Conservation (phyloP, 805 yeast species). For the Starmerella khaoyaiensis region DNA sequence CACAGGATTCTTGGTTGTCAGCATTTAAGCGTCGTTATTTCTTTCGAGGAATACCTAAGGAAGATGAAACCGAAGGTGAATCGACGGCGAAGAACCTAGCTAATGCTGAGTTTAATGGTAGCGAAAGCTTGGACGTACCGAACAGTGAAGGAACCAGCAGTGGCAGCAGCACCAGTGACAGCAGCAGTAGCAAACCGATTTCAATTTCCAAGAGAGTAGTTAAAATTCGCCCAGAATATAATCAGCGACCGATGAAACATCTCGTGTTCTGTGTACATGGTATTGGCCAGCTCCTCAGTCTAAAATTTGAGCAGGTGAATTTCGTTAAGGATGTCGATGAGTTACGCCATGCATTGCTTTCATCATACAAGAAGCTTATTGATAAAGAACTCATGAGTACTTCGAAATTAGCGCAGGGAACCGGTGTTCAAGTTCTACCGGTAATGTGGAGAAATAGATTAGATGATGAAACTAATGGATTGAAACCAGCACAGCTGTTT, state of each 20-base stretch:
- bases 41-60: slow-evolving; percentile 4
- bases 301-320: slow-evolving; percentile 64
- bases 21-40: slow-evolving; percentile 3
- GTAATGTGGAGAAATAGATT: slow-evolving; percentile 73
- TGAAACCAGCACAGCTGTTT: slow-evolving; percentile 18
- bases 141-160: neutral
- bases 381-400: neutral
- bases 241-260: slow-evolving; percentile 31
- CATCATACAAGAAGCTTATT: neutral
- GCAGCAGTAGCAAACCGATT: too few relatives aligned
- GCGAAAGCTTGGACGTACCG: neutral
- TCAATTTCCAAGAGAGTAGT: neutral
- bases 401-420: too few relatives aligned
- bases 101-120: neutral
- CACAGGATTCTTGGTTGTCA: slow-evolving; percentile 3
- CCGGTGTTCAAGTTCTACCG: slow-evolving; percentile 63
- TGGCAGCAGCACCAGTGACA: too few relatives aligned
- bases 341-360: slow-evolving; percentile 26
- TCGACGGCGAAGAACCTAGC: neutral
- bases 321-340: slow-evolving; percentile 74
- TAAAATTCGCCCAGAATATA: slow-evolving; percentile 7
- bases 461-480: slow-evolving; percentile 10
- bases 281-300: slow-evolving; percentile 78
- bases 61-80: neutral
- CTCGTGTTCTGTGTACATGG: slow-evolving; percentile 87